Evolutionary conservation across 306 rosid species (phyloP).

Genomic region (Fragaria vesca): DNA sequence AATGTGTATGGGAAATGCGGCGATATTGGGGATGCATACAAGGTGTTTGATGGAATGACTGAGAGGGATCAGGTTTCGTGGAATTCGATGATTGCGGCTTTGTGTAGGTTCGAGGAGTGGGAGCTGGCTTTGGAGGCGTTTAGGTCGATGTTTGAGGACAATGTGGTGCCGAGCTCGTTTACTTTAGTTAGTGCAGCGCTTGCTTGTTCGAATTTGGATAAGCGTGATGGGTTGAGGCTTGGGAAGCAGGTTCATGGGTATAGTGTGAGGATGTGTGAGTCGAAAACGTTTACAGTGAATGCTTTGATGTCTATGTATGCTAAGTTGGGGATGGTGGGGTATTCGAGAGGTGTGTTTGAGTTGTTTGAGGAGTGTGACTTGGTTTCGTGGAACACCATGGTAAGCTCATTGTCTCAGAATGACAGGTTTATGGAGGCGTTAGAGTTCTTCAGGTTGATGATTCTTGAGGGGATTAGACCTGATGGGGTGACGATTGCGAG

Average conservation of each 20-base stretch:
- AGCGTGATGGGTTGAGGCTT: slow-evolving; percentile 40
- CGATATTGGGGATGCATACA: slow-evolving; percentile 41
- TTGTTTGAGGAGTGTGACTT: slow-evolving; percentile 62
- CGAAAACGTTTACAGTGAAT: slow-evolving; percentile 58
- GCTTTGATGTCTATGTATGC: slow-evolving; percentile 84
- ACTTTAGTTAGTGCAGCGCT: slow-evolving; percentile 66
- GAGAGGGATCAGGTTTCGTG: slow-evolving; percentile 75
- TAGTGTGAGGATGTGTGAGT: slow-evolving; percentile 46
- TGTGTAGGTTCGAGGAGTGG: slow-evolving; percentile 70
- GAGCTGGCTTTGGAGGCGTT: slow-evolving; percentile 52
- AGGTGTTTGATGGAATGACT: slow-evolving; percentile 54
- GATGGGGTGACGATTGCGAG: slow-evolving; percentile 79
- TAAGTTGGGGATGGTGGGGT: slow-evolving; percentile 48
- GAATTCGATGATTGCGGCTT: slow-evolving; percentile 65
- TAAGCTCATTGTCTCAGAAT: slow-evolving; percentile 72
- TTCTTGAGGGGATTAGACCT: slow-evolving; percentile 51
- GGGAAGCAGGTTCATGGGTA: slow-evolving; percentile 77
- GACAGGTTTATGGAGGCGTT: slow-evolving; percentile 63
- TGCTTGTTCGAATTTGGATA: slow-evolving; percentile 57
- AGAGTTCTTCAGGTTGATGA: slow-evolving; percentile 43
- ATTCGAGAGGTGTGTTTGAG: slow-evolving; percentile 58
- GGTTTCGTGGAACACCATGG: slow-evolving; percentile 79
- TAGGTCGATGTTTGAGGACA: slow-evolving; percentile 50
- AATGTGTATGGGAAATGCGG: slow-evolving; percentile 74
- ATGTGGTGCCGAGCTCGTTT: slow-evolving; percentile 63